These are phyloP conservation scores for Lachancea cidri DNA, from an alignment of 805 yeast species.

Conservation along the genomic window DNA sequence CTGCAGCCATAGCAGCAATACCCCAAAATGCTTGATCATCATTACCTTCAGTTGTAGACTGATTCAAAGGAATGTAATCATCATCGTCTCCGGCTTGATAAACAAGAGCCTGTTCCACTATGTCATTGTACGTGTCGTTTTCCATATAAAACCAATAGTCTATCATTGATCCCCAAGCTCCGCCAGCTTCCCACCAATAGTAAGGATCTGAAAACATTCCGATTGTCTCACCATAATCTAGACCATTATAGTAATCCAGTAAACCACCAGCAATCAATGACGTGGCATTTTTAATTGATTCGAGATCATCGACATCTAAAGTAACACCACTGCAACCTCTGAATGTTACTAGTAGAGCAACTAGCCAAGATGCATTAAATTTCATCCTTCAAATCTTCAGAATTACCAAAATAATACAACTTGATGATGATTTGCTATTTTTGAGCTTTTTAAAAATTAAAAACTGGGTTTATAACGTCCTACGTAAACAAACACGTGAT, in stretches of 20 bases:
- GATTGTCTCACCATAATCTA: constrained; percentile 62
- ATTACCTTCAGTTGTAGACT: constrained; percentile 64
- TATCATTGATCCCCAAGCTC: constrained; percentile 60
- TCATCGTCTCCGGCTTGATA: constrained; percentile 40
- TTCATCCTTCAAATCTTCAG: constrained; percentile 1
- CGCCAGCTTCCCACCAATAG: constrained; percentile 97
- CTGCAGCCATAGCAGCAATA: constrained; percentile 55
- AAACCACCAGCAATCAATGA: constrained; percentile 62
- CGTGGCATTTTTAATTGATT: constrained; percentile 43
- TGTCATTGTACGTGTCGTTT: constrained; percentile 55
- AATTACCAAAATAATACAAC: neutral
- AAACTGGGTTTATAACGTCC: too few species aligned
- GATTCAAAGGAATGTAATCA: constrained; percentile 58
- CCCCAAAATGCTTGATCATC: constrained; percentile 76
- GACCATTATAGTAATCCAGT: constrained; percentile 76
- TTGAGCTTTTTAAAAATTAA: too few species aligned
- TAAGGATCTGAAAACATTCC: constrained; percentile 89
- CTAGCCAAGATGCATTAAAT: constrained; percentile 1
- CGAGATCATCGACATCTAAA: constrained; percentile 28
- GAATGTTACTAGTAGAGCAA: constrained; percentile 3
- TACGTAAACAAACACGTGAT: too few species aligned
- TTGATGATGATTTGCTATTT: neutral
- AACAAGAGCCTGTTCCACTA: constrained; percentile 49
- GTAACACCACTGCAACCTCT: constrained; percentile 14
- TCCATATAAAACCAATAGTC: constrained; percentile 71